Evolutionary conservation across 1,284 basidiomycete species (phyloP), one percentile per base, ranked within the genome.

Genomic region (Malassezia equina): DNA sequence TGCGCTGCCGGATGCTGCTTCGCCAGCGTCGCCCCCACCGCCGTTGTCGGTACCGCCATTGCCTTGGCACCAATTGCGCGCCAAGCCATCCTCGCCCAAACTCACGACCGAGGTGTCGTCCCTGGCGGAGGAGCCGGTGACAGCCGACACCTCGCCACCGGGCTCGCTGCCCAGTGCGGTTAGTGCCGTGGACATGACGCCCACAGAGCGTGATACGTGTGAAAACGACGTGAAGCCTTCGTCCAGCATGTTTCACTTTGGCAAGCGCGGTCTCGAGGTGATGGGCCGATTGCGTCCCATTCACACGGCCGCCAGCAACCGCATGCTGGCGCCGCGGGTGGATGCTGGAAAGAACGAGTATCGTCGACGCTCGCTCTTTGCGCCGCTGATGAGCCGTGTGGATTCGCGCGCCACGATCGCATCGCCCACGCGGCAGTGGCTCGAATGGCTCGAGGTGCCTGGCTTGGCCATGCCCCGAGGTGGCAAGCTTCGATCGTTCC

Each of bases 381-480:
- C 34, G 31, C 47, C 53, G 15, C 33, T 34, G 8, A 32, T 29
- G 46, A 32, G 19, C 44, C 53, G 43, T 4, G 28, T 31, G 21
- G 21, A 23, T 5, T 39, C 12, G 15, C 15, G 40, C 24, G 24
- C 36, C 13, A 25, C 33, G 3, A 31, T 32, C 7, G 25, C 27
- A 1, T 17, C 52, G 43, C 44, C 54, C 45, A 52, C 43, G 27
- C 60, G 60, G 33, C 47, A 51, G 27, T 65, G 64, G 64, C 51
- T 64, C 41, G 64, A 65, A 33, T 65, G 62, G 60, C 51, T 56
- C 15, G 52, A 54, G 42, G 13, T 42, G 8, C 43, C 23, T 7
- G 24, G 24, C 19, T 13, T 15, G 0, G 15, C 44, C 17, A 28
- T 7, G 28, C 36, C 23, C 19, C 55, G 40, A 21, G 31, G 29